phyloP scores from a whole-genome alignment of 805 yeast genomes.

The Candida oleophila region DNA sequence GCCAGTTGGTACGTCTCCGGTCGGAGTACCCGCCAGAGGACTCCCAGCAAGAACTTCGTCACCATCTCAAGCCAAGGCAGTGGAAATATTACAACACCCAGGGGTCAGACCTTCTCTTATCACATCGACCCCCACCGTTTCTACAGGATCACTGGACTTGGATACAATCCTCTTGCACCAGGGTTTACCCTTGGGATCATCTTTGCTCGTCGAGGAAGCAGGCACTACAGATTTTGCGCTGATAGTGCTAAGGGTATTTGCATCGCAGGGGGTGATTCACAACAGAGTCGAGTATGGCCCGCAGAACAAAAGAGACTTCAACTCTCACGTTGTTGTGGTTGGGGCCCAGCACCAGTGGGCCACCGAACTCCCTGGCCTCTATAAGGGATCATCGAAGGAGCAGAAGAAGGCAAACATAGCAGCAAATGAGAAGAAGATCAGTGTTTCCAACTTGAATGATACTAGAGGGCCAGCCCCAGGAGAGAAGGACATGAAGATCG shows the following conservation, averaged over 20 bases:
- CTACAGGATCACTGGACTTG: conserved; percentile 77
- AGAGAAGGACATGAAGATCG: conserved; percentile 68
- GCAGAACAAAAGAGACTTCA: conserved; percentile 23
- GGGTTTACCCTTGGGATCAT: conserved; percentile 79
- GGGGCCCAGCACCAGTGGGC: conserved; percentile 62
- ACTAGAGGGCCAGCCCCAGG: conserved; percentile 13
- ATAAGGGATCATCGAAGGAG: conserved; percentile 66
- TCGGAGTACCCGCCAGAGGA: conserved; percentile 6
- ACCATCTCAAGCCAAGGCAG: background rate
- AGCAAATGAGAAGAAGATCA: conserved; percentile 59
- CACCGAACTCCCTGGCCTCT: conserved; percentile 72
- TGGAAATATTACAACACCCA: conserved; percentile 33
- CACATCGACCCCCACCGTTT: conserved; percentile 71
- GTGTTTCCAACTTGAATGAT: conserved; percentile 64
- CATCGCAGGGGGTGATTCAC: conserved; percentile 75
- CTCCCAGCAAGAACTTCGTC: conserved; percentile 2
- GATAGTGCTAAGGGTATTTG: conserved; percentile 64
- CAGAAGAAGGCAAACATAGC: conserved; percentile 58
- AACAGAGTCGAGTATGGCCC: conserved; percentile 42
- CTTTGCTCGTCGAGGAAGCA: conserved; percentile 73
- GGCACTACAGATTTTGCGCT: conserved; percentile 88
- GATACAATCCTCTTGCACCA: conserved; percentile 76
- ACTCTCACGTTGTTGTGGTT: conserved; percentile 63
- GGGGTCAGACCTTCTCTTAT: conserved; percentile 75
- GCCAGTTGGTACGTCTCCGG: conserved; percentile 7